Percentiles rank a stretch among this genome's conserved stretches.
Conservation (phyloP, 441 rosid species). For the Adansonia gregorii region DNA sequence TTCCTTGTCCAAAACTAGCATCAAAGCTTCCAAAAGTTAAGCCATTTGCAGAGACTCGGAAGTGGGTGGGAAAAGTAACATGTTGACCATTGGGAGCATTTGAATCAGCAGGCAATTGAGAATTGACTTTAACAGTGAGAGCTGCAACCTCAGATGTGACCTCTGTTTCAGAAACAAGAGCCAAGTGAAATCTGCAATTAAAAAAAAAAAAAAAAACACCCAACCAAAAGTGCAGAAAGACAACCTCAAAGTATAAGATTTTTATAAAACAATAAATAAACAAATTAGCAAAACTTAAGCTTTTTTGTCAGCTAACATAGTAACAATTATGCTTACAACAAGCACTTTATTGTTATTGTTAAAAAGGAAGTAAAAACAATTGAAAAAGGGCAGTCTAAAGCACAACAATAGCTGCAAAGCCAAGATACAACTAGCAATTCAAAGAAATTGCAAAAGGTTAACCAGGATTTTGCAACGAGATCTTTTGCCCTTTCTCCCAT, state of each 20-base stretch:
- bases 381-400: neutral
- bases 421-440: neutral
- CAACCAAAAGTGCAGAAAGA: neutral
- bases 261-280: neutral
- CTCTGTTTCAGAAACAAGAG: constrained; percentile 40
- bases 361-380: neutral
- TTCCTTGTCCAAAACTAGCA: constrained; percentile 43
- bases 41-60: constrained; percentile 72
- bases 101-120: constrained; percentile 42
- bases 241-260: neutral
- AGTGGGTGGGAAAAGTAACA: constrained; percentile 83
- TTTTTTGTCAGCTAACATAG: neutral
- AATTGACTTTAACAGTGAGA: constrained; percentile 36
- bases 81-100: constrained; percentile 52
- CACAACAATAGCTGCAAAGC: neutral
- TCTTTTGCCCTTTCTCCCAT: neutral
- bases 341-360: neutral
- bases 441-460: neutral
- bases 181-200: constrained; percentile 7
- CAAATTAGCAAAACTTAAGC: too few relatives aligned
- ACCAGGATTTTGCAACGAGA: neutral
- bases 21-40: constrained; percentile 91
- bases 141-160: constrained; percentile 42
- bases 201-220: neutral
- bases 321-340: neutral